Evolutionary conservation across 2,329 filamentous ascomycete species (phyloP).

Genomic region (Penicillium sp.): DNA sequence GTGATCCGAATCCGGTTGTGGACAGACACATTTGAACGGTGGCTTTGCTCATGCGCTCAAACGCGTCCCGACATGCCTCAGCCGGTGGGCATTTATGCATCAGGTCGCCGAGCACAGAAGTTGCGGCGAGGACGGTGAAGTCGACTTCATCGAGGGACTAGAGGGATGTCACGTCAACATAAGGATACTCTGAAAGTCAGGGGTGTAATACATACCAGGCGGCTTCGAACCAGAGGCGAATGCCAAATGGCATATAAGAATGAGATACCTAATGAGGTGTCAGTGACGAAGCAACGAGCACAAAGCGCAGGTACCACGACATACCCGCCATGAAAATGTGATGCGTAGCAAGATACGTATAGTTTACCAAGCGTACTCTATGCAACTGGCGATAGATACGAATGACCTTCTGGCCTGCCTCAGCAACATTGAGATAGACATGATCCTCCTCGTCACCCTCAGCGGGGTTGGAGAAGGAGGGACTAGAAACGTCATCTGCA

Average conservation of each 20-base stretch:
- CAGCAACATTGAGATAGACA: slow-evolving; percentile 90
- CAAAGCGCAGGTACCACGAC: slow-evolving; percentile 19
- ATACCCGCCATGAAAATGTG: slow-evolving; percentile 94
- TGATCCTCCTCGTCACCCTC: slow-evolving; percentile 74
- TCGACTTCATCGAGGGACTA: slow-evolving; percentile 92
- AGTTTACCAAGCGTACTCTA: slow-evolving; percentile 84
- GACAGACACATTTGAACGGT: slow-evolving; percentile 93
- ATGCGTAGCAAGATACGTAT: slow-evolving; percentile 92
- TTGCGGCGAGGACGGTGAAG: slow-evolving; percentile 89
- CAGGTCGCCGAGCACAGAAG: slow-evolving; percentile 85
- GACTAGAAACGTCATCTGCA: slow-evolving; percentile 59
- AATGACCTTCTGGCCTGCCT: slow-evolving; percentile 89
- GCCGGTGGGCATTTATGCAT: slow-evolving; percentile 94
- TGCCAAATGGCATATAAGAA: slow-evolving; percentile 98
- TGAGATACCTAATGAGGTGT: slow-evolving; percentile 61
- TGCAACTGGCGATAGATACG: slow-evolving; percentile 89
- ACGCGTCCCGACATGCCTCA: slow-evolving; percentile 90
- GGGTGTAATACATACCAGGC: slow-evolving; percentile 63
- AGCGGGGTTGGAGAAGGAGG: slow-evolving; percentile 47
- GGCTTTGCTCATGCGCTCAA: slow-evolving; percentile 90
- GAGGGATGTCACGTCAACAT: slow-evolving; percentile 10
- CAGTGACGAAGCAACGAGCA: not conserved
- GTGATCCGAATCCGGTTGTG: slow-evolving; percentile 72
- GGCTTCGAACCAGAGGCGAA: slow-evolving; percentile 80
- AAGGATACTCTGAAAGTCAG: not conserved